Percentiles rank a stretch among this genome's conserved stretches.
These are phyloP conservation scores for Zanthoxylum bungeanum DNA, from an alignment of 345 rosid genomes.

Conservation along the genomic window DNA sequence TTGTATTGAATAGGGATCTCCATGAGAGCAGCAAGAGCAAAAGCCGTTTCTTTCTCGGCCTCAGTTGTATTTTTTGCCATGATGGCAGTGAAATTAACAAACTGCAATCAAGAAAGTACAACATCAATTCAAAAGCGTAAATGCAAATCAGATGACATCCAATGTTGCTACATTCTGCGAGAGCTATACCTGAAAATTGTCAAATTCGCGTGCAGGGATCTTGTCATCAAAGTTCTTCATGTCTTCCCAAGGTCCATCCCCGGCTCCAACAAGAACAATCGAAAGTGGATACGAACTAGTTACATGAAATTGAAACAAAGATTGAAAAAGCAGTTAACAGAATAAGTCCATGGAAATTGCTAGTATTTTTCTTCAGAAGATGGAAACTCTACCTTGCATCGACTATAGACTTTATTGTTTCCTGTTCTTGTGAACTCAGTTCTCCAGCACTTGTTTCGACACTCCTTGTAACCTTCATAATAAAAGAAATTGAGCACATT, in stretches of 20 bases:
- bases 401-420: conserved; percentile 55
- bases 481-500: background rate
- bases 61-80: conserved; percentile 46
- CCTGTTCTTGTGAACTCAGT: conserved; percentile 55
- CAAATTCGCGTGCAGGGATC: conserved; percentile 66
- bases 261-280: conserved; percentile 71
- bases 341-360: background rate
- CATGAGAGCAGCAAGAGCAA: conserved; percentile 93
- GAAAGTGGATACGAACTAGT: conserved; percentile 61
- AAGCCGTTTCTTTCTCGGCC: conserved; percentile 65
- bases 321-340: background rate
- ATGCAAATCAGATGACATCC: background rate
- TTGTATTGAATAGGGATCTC: conserved; percentile 82
- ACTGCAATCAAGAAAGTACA: conserved; percentile 35
- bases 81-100: conserved; percentile 80
- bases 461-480: conserved; percentile 61
- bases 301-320: background rate
- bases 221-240: conserved; percentile 74
- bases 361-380: background rate
- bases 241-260: conserved; percentile 86
- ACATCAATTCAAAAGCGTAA: background rate
- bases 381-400: conserved; percentile 48
- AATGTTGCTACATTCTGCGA: background rate
- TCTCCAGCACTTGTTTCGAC: conserved; percentile 36
- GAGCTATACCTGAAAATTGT: conserved; percentile 63